These are phyloP conservation scores for Claviceps sp. DNA, from an alignment of 2,329 filamentous ascomycete species.

Conservation along the genomic window DNA sequence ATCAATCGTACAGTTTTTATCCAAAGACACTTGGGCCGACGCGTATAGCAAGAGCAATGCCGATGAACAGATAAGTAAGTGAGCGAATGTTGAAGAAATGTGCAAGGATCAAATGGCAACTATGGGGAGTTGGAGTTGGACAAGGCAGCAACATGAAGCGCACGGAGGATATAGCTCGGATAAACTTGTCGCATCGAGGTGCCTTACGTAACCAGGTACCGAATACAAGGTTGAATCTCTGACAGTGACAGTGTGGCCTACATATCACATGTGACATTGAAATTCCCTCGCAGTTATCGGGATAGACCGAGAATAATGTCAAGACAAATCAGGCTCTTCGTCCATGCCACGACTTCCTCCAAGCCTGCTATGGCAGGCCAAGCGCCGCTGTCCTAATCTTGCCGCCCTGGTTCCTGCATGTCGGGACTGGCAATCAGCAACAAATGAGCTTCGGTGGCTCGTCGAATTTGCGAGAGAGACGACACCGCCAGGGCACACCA, in stretches of 20 bases:
- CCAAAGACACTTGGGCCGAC: neutral
- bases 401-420: slow-evolving; percentile 50
- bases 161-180: slow-evolving; percentile 17
- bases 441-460: slow-evolving; percentile 63
- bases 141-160: neutral
- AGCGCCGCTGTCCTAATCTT: slow-evolving; percentile 39
- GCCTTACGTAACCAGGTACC: too few species aligned
- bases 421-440: slow-evolving; percentile 47
- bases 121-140: neutral
- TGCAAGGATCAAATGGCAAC: neutral
- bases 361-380: slow-evolving; percentile 40
- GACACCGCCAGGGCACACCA: slow-evolving; percentile 4
- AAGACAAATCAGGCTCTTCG: neutral
- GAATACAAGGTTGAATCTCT: neutral
- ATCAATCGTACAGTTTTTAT: neutral
- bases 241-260: neutral
- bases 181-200: slow-evolving; percentile 8
- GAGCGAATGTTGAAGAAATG: neutral
- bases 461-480: slow-evolving; percentile 38
- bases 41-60: neutral
- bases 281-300: neutral
- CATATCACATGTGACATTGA: neutral
- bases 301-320: neutral
- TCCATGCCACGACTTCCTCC: slow-evolving; percentile 52
- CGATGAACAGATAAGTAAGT: neutral